phyloP scores from a whole-genome alignment of 495 filamentous ascomycete genomes.

The Neurospora discreta region DNA sequence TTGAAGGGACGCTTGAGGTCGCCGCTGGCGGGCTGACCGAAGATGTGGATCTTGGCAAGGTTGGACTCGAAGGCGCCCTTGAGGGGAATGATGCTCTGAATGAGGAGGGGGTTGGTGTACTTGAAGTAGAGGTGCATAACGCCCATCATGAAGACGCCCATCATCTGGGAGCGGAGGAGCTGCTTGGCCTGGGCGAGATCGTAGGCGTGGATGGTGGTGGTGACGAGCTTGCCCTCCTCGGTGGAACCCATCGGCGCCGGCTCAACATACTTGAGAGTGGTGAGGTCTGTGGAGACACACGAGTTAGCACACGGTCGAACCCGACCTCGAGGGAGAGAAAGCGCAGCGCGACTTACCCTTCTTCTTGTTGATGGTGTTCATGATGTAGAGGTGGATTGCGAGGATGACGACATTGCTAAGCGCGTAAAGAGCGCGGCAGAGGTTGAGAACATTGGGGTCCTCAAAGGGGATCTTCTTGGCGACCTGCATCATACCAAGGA shows the following conservation, averaged over 20 bases:
- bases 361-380: slow-evolving; percentile 77
- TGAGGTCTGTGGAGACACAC: slow-evolving; percentile 55
- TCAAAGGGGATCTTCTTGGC: slow-evolving; percentile 95
- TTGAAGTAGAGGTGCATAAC: slow-evolving; percentile 98
- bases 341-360: slow-evolving; percentile 54
- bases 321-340: neutral
- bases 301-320: no score
- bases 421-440: slow-evolving; percentile 72
- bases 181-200: slow-evolving; percentile 74
- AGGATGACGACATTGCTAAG: slow-evolving; percentile 83
- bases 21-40: slow-evolving; percentile 79
- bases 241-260: slow-evolving; percentile 80
- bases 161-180: slow-evolving; percentile 76
- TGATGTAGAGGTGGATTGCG: slow-evolving; percentile 71
- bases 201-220: slow-evolving; percentile 90
- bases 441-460: slow-evolving; percentile 72
- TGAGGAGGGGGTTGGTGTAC: slow-evolving; percentile 97
- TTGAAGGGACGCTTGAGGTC: slow-evolving; percentile 96
- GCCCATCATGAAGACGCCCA: slow-evolving; percentile 95
- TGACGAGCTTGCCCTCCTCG: slow-evolving; percentile 90
- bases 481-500: slow-evolving; percentile 95
- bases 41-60: slow-evolving; percentile 86
- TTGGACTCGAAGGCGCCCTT: slow-evolving; percentile 93
- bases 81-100: slow-evolving; percentile 96
- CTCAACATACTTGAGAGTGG: slow-evolving; percentile 98